Conservation (phyloP, 2,329 filamentous ascomycete species). For the Aciculosporium take region DNA sequence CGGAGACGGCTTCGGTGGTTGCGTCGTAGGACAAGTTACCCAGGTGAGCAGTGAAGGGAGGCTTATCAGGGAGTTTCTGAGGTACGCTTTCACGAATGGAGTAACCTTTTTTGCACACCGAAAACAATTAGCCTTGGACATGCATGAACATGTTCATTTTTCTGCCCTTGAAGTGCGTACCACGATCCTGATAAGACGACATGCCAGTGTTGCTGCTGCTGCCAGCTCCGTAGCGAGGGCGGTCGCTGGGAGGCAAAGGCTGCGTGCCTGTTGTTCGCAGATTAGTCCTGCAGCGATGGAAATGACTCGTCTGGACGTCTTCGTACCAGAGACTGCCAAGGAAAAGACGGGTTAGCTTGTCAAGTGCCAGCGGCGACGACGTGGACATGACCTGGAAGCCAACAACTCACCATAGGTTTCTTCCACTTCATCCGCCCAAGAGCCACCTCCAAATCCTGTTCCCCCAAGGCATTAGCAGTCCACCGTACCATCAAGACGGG, state of each 20-base stretch:
- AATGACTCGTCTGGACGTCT: not conserved
- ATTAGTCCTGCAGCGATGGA: not conserved
- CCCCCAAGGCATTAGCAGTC: not conserved
- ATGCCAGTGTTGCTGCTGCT: conserved; percentile 16
- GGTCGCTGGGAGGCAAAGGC: conserved; percentile 37
- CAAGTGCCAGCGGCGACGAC: conserved; percentile 1
- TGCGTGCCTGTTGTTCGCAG: conserved; percentile 34
- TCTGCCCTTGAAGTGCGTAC: conserved; percentile 16
- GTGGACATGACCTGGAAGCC: conserved; percentile 6
- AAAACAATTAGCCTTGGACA: conserved; percentile 14
- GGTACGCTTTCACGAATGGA: conserved; percentile 60
- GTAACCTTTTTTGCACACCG: too few species aligned
- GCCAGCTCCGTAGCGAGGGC: conserved; percentile 21
- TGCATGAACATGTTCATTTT: not conserved
- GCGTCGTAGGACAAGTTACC: conserved; percentile 96
- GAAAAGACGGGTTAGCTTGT: conserved; percentile 13
- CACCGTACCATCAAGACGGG: conserved; percentile 7
- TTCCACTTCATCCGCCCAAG: conserved; percentile 99
- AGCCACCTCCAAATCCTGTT: conserved; percentile 47
- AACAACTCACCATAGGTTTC: conserved; percentile 58
- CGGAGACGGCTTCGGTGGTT: conserved; percentile 64
- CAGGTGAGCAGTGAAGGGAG: conserved; percentile 88
- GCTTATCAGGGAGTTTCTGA: conserved; percentile 62
- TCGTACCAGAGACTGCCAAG: conserved; percentile 22
- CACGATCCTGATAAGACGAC: conserved; percentile 29